Percentiles rank a stretch among this genome's conserved stretches.
Conservation (phyloP, 176 grass and related monocot species). For the Paspalum notatum region DNA sequence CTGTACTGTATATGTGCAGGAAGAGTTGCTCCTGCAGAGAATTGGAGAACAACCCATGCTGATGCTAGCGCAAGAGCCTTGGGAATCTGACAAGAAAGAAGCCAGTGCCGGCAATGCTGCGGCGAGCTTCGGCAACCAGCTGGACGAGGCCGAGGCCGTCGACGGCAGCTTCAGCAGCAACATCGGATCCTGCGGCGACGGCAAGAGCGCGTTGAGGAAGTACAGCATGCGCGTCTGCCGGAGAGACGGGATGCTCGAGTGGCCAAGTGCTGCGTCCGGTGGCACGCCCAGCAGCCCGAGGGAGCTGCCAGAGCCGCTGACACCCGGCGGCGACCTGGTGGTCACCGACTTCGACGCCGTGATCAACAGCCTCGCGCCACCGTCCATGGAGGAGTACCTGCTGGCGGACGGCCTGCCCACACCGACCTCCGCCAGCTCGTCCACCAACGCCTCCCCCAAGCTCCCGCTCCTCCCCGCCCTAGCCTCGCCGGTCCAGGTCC, state of each 20-base stretch:
- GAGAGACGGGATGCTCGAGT: slow-evolving; percentile 52
- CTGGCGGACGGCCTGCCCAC: slow-evolving; percentile 44
- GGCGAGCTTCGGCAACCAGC: neutral
- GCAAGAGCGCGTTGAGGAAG: slow-evolving; percentile 43
- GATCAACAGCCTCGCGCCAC: slow-evolving; percentile 9
- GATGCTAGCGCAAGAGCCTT: slow-evolving; percentile 29
- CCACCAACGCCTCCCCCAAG: slow-evolving; percentile 52
- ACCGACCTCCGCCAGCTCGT: slow-evolving; percentile 45
- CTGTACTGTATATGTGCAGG: slow-evolving; percentile 38
- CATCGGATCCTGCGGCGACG: neutral
- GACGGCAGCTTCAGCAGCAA: neutral
- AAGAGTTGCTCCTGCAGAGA: slow-evolving; percentile 44
- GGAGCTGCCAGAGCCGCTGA: slow-evolving; percentile 7
- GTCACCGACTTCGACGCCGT: slow-evolving; percentile 24
- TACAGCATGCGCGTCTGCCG: slow-evolving; percentile 42
- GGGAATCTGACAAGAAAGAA: slow-evolving; percentile 21
- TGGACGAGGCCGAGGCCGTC: neutral
- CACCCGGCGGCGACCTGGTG: slow-evolving; percentile 21
- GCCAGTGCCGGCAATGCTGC: neutral
- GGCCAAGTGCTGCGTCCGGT: slow-evolving; percentile 38
- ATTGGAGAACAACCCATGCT: slow-evolving; percentile 37
- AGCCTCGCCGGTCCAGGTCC: slow-evolving; percentile 37
- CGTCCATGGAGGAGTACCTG: slow-evolving; percentile 50
- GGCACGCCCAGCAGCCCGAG: slow-evolving; percentile 23
- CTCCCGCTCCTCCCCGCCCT: slow-evolving; percentile 52